phyloP scores from a whole-genome alignment of 2,329 filamentous ascomycete genomes.

The Dactylellina haptotyla region DNA sequence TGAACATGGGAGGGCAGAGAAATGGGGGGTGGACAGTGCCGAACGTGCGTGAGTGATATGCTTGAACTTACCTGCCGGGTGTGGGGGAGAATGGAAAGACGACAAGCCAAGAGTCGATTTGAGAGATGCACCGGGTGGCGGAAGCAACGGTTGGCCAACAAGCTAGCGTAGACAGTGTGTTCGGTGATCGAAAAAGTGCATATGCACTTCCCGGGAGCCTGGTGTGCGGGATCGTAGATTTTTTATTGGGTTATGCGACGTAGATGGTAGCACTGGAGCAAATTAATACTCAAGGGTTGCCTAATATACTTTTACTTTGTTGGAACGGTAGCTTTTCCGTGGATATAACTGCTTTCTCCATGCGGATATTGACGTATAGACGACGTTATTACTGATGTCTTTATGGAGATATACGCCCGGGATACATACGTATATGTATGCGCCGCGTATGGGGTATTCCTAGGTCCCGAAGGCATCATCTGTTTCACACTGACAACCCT shows the following conservation, averaged over 20 bases:
- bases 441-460: neutral
- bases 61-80: conserved; percentile 17
- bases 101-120: conserved; percentile 3
- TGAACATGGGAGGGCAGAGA: conserved; percentile 18
- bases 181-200: conserved; percentile 23
- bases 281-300: conserved; percentile 23
- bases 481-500: conserved; percentile 28
- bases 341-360: neutral
- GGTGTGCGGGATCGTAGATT: conserved; percentile 33
- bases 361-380: conserved; percentile 2
- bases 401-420: neutral
- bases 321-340: neutral
- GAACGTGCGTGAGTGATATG: conserved; percentile 23
- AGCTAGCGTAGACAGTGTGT: conserved; percentile 9
- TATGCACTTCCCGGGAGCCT: conserved; percentile 50
- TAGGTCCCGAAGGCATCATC: conserved; percentile 15
- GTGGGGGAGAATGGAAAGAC: conserved; percentile 13
- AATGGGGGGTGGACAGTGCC: conserved; percentile 18
- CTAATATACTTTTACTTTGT: conserved; percentile 33
- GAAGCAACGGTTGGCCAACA: conserved; percentile 17
- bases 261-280: neutral
- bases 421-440: conserved; percentile 11
- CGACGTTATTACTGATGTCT: neutral
- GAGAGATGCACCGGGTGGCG: conserved; percentile 2
- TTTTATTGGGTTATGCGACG: conserved; percentile 32